A percentile compares a stretch with the other conserved stretches of the same genome.
phyloP scores from a whole-genome alignment of 176 grass and related monocot genomes.

The Oryza glaberrima region DNA sequence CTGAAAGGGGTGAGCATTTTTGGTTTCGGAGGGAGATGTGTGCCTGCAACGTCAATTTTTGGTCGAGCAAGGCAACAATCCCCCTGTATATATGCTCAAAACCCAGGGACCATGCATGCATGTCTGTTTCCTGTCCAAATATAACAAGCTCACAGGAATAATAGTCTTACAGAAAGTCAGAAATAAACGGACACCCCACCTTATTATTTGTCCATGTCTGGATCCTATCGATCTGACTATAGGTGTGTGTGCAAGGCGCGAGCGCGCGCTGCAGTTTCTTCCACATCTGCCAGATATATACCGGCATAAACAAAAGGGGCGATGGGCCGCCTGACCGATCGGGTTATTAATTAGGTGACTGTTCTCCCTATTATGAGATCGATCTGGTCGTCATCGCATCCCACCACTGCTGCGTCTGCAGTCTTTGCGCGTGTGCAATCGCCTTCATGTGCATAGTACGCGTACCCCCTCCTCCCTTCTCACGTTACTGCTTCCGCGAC shows the following conservation, averaged over 20 bases:
- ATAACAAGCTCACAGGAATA: background rate
- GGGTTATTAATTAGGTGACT: background rate
- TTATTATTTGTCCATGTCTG: background rate
- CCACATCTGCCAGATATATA: background rate
- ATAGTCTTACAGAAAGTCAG: background rate
- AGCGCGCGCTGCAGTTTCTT: background rate
- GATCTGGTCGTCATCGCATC: background rate
- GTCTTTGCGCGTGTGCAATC: background rate
- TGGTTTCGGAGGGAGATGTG: background rate
- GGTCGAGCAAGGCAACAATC: constrained; percentile 25
- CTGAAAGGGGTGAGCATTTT: constrained; percentile 31
- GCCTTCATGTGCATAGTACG: background rate
- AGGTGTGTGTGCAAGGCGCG: background rate
- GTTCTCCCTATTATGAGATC: background rate
- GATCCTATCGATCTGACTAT: constrained; percentile 4
- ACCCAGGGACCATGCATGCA: constrained; percentile 16
- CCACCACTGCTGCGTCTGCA: constrained; percentile 9
- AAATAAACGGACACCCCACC: background rate
- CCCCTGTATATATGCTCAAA: background rate
- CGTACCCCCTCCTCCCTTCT: background rate
- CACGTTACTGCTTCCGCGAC: constrained; percentile 42
- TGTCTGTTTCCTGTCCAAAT: constrained; percentile 19
- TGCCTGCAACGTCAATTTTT: constrained; percentile 4
- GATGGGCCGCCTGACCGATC: background rate
- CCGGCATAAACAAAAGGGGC: background rate